Evolutionary conservation across 2,329 filamentous ascomycete genomes (phyloP).

Genomic region (Fusarium sacchari): DNA sequence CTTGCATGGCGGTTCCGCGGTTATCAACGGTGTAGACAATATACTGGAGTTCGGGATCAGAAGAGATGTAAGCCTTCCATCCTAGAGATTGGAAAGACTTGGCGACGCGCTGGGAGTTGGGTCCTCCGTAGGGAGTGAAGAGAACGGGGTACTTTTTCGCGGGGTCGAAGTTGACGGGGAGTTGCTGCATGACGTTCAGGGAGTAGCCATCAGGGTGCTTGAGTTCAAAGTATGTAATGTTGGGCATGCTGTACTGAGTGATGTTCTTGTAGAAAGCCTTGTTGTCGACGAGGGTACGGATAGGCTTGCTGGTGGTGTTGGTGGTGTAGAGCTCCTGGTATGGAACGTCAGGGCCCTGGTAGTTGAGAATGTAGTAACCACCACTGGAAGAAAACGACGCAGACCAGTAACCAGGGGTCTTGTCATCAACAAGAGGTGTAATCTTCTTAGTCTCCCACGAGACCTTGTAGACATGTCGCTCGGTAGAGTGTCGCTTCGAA

Average conservation of each 20-base stretch:
- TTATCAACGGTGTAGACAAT: conserved; percentile 75
- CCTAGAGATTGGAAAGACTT: conserved; percentile 65
- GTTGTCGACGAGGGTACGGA: conserved; percentile 70
- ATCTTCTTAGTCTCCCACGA: conserved; percentile 65
- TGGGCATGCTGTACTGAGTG: conserved; percentile 69
- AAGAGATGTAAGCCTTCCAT: conserved; percentile 72
- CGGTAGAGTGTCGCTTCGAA: conserved; percentile 72
- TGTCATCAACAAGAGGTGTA: conserved; percentile 70
- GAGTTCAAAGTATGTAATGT: conserved; percentile 71
- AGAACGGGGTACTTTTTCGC: conserved; percentile 72
- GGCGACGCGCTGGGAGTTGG: conserved; percentile 68
- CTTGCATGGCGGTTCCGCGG: conserved; percentile 72
- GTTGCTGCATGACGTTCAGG: conserved; percentile 71
- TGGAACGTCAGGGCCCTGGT: conserved; percentile 72
- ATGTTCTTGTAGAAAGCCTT: conserved; percentile 65
- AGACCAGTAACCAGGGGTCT: conserved; percentile 66
- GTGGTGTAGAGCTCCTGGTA: conserved; percentile 73
- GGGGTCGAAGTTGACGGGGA: conserved; percentile 72
- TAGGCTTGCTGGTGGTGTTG: conserved; percentile 61
- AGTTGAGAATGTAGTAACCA: conserved; percentile 73
- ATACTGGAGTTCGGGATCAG: conserved; percentile 74
- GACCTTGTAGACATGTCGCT: conserved; percentile 74
- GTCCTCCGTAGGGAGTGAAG: conserved; percentile 75
- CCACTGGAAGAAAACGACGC: conserved; percentile 72
- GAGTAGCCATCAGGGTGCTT: conserved; percentile 68